phyloP scores from a whole-genome alignment of 305 asterid genomes.

The Fraxinus floribunda region DNA sequence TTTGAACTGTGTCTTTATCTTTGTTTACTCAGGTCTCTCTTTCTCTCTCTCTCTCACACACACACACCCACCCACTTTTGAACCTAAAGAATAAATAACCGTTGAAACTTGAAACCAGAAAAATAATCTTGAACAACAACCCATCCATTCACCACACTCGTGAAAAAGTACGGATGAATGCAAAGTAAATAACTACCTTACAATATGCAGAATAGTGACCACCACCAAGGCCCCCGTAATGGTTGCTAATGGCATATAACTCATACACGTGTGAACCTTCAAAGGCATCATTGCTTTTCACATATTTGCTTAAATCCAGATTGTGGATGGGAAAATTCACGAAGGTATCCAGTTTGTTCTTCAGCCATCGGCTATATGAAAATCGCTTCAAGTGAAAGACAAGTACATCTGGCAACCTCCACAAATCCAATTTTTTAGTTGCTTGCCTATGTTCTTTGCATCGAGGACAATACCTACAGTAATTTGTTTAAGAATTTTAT shows the following conservation, averaged over 20 bases:
- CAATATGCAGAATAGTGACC: slow-evolving; percentile 96
- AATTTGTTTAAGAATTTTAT: slow-evolving; percentile 7
- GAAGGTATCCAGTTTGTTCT: slow-evolving; percentile 79
- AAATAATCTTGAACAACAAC: not conserved
- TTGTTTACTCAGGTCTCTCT: not conserved
- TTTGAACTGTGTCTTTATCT: not conserved
- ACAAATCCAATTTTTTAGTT: slow-evolving; percentile 82
- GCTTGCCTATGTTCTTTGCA: slow-evolving; percentile 97
- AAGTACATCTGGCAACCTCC: slow-evolving; percentile 89
- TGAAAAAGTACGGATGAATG: not conserved
- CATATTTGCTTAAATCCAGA: slow-evolving; percentile 77
- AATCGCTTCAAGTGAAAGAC: slow-evolving; percentile 88
- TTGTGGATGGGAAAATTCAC: slow-evolving; percentile 80
- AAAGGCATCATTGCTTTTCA: slow-evolving; percentile 57
- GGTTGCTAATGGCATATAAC: slow-evolving; percentile 91
- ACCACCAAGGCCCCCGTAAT: slow-evolving; percentile 95
- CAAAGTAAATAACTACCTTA: slow-evolving; percentile 51
- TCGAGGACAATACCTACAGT: slow-evolving; percentile 82
- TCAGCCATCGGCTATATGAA: slow-evolving; percentile 83
- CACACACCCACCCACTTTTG: not conserved
- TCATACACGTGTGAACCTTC: slow-evolving; percentile 68
- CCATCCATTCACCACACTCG: not conserved
- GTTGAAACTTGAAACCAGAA: not conserved
- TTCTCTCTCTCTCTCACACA: not conserved
- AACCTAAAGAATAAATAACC: not conserved